These are phyloP conservation scores for Claviceps fusiformis DNA, from an alignment of 2,329 filamentous ascomycete genomes.

Conservation along the genomic window DNA sequence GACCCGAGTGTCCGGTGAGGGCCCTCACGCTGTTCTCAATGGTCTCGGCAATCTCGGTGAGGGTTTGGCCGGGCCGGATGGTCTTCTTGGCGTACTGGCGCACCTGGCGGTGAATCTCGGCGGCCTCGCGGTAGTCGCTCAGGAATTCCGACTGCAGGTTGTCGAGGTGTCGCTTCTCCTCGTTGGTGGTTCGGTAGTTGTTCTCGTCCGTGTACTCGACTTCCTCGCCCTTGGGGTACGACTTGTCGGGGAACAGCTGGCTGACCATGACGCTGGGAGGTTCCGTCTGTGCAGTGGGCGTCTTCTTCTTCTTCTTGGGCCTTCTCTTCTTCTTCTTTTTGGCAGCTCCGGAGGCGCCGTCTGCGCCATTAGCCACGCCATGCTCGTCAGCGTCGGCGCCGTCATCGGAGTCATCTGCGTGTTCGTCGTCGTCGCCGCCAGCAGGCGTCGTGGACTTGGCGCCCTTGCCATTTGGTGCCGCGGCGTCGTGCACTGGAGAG, in stretches of 20 bases:
- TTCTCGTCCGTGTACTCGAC: constrained; percentile 69
- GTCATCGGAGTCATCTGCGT: constrained; percentile 38
- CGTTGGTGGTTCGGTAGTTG: constrained; percentile 60
- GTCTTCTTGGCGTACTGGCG: constrained; percentile 69
- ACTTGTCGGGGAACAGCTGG: constrained; percentile 57
- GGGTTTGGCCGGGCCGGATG: constrained; percentile 66
- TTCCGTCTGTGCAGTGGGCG: constrained; percentile 54
- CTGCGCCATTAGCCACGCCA: constrained; percentile 18
- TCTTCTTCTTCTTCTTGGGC: constrained; percentile 67
- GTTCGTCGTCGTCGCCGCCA: constrained; percentile 25
- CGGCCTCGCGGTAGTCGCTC: constrained; percentile 66
- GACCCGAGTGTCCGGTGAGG: constrained; percentile 60
- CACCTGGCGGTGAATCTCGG: constrained; percentile 82
- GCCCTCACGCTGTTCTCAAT: constrained; percentile 74
- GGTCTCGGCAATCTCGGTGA: constrained; percentile 75
- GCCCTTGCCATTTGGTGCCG: constrained; percentile 26
- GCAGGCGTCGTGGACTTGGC: constrained; percentile 22
- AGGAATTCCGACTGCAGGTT: constrained; percentile 72
- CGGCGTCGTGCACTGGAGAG: constrained; percentile 25
- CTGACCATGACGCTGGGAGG: constrained; percentile 61
- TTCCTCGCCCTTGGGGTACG: constrained; percentile 65
- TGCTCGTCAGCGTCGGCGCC: constrained; percentile 38
- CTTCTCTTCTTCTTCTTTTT: constrained; percentile 58
- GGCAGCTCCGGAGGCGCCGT: constrained; percentile 22
- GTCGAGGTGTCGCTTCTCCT: constrained; percentile 73